phyloP scores from a whole-genome alignment of 202 grass and related monocot genomes.

The Carex arenaria region DNA sequence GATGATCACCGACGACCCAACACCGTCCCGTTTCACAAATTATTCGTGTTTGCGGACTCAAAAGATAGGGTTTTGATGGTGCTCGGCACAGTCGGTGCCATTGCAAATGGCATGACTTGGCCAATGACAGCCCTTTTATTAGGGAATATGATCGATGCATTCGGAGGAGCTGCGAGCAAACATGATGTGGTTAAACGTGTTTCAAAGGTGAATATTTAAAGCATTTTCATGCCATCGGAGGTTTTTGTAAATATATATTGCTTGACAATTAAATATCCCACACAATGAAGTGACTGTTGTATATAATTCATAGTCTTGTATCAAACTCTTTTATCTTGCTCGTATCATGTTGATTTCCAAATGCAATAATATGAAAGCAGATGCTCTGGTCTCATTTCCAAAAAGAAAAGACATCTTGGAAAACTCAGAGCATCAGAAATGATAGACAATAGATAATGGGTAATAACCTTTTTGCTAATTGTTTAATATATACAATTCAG shows the following conservation, averaged over 20 bases:
- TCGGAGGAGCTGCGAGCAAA: constrained; percentile 28
- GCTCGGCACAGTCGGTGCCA: constrained; percentile 41
- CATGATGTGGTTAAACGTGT: constrained; percentile 25
- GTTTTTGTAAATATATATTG: neutral
- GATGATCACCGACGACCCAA: neutral
- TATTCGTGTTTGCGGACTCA: constrained; percentile 57
- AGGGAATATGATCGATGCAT: constrained; percentile 53
- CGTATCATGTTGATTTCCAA: no score
- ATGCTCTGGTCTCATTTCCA: neutral
- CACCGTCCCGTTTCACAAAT: constrained; percentile 30
- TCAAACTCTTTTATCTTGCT: neutral
- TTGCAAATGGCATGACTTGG: constrained; percentile 41
- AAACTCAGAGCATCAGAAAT: neutral
- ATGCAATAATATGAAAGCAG: neutral
- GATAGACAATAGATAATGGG: neutral
- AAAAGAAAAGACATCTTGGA: neutral
- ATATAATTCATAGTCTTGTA: neutral
- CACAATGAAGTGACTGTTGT: neutral
- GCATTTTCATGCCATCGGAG: neutral
- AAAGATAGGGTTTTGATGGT: constrained; percentile 48
- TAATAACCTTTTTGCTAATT: neutral
- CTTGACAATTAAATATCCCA: neutral
- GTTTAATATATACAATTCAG: neutral
- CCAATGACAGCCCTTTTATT: constrained; percentile 51
- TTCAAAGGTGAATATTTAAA: constrained; percentile 29